These are phyloP conservation scores for Malassezia caprae DNA, from an alignment of 1,284 basidiomycete species.

Conservation along the genomic window DNA sequence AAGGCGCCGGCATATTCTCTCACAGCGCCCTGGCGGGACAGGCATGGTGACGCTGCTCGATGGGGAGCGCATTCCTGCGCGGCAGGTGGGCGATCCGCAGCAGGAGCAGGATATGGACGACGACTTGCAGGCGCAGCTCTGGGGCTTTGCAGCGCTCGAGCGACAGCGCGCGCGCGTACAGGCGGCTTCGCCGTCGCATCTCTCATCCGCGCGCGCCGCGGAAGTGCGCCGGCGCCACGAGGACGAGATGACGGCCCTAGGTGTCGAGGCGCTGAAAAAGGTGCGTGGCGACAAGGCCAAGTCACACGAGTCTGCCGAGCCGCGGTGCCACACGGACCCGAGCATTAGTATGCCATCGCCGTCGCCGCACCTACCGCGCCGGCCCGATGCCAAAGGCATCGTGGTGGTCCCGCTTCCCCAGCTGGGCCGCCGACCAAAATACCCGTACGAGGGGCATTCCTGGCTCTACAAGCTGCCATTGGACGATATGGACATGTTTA, in stretches of 20 bases:
- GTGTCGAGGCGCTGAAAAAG: conserved; percentile 34
- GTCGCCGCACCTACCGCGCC: conserved; percentile 32
- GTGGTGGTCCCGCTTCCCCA: conserved; percentile 40
- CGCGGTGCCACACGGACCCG: conserved; percentile 15
- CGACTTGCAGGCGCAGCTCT: conserved; percentile 30
- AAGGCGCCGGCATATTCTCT: conserved; percentile 33
- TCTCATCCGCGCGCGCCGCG: conserved; percentile 25
- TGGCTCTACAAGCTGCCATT: conserved; percentile 17
- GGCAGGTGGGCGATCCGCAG: conserved; percentile 32
- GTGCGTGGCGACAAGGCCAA: conserved; percentile 23
- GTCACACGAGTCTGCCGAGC: too few species aligned
- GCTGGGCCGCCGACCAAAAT: conserved; percentile 37
- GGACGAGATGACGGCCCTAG: conserved; percentile 38
- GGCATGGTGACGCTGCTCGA: conserved; percentile 46
- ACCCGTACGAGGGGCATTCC: conserved; percentile 37
- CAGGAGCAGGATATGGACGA: conserved; percentile 17
- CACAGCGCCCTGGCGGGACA: conserved; percentile 40
- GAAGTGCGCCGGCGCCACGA: conserved; percentile 40
- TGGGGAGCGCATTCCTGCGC: conserved; percentile 39
- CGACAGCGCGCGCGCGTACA: conserved; percentile 17
- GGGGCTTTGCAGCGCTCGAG: conserved; percentile 44
- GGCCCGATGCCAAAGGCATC: conserved; percentile 39
- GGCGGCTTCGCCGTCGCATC: conserved; percentile 16
- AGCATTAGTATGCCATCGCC: conserved; percentile 35
- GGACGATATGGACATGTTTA: conserved; percentile 26